Conservation (phyloP, 75 land plant genomes). For the Adiantum capillusveneris region DNA sequence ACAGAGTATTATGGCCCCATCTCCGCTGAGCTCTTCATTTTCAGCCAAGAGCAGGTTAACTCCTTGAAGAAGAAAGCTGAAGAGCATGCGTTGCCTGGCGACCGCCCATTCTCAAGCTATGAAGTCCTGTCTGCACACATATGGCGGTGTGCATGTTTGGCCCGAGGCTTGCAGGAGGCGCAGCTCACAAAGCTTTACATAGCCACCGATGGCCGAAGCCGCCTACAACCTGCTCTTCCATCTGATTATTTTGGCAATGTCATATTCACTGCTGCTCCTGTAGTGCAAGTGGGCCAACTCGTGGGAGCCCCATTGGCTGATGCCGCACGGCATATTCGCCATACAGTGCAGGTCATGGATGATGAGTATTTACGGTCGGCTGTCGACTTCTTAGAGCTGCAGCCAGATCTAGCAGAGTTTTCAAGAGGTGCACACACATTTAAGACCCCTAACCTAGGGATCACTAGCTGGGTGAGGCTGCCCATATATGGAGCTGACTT, state of each 20-base stretch:
- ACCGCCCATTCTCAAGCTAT: slow-evolving; percentile 51
- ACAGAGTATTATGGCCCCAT: slow-evolving; percentile 23
- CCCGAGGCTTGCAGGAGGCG: slow-evolving; percentile 39
- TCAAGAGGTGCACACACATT: slow-evolving; percentile 17
- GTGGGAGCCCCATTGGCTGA: slow-evolving; percentile 35
- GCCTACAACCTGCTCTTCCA: slow-evolving; percentile 64
- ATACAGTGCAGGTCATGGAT: slow-evolving; percentile 52
- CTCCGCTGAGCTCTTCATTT: slow-evolving; percentile 32
- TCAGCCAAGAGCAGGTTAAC: slow-evolving; percentile 34
- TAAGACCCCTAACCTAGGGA: slow-evolving; percentile 45
- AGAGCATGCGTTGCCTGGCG: slow-evolving; percentile 35
- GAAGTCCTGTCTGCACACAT: slow-evolving; percentile 74
- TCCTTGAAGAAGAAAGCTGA: slow-evolving; percentile 38
- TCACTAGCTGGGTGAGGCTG: slow-evolving; percentile 81
- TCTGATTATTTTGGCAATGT: slow-evolving; percentile 73
- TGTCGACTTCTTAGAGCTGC: slow-evolving; percentile 65
- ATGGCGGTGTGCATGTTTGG: slow-evolving; percentile 58
- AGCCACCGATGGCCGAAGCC: slow-evolving; percentile 68
- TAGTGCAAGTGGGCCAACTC: slow-evolving; percentile 47
- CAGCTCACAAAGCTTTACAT: slow-evolving; percentile 70
- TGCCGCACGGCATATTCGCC: slow-evolving; percentile 47
- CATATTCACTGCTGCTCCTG: slow-evolving; percentile 52
- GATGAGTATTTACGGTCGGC: slow-evolving; percentile 77
- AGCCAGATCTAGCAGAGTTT: slow-evolving; percentile 51
- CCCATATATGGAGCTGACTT: slow-evolving; percentile 77